Conservation (phyloP, 2,329 filamentous ascomycete genomes). For the Calonectria pteridis region DNA sequence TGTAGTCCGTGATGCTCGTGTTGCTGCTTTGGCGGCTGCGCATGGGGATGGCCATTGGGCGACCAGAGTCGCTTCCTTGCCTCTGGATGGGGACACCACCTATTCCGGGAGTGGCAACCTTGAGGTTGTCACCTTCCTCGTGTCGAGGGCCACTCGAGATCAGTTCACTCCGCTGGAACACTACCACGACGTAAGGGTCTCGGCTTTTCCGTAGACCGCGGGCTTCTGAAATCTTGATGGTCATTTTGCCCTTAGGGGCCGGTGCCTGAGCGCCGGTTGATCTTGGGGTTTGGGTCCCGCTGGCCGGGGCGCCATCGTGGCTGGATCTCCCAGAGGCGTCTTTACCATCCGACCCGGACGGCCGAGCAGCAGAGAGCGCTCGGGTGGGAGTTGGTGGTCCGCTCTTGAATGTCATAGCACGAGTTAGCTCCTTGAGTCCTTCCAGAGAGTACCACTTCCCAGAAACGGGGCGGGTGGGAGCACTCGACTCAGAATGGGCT, state of each 20-base stretch:
- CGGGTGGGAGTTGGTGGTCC: constrained; percentile 91
- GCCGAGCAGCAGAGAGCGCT: constrained; percentile 77
- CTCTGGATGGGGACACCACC: constrained; percentile 73
- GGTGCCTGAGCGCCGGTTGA: constrained; percentile 72
- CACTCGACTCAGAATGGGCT: constrained; percentile 63
- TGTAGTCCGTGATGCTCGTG: constrained; percentile 81
- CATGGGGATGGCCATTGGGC: constrained; percentile 95
- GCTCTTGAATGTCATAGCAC: constrained; percentile 81
- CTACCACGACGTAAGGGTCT: constrained; percentile 95
- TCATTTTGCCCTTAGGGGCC: constrained; percentile 86
- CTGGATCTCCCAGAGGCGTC: constrained; percentile 53
- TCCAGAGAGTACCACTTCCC: constrained; percentile 73
- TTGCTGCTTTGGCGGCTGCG: constrained; percentile 96
- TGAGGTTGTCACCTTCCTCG: constrained; percentile 69
- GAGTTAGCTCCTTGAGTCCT: constrained; percentile 89
- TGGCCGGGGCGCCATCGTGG: constrained; percentile 59
- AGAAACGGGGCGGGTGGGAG: constrained; percentile 53
- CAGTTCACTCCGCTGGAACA: constrained; percentile 96
- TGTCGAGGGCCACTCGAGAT: constrained; percentile 87
- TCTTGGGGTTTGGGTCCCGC: constrained; percentile 66
- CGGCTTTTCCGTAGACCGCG: constrained; percentile 84
- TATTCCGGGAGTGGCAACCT: constrained; percentile 58
- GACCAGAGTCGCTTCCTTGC: constrained; percentile 84
- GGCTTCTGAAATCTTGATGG: constrained; percentile 89
- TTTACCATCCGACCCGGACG: constrained; percentile 62